Conservation (phyloP, 202 grass and related monocot species). For the Zizania palustris region DNA sequence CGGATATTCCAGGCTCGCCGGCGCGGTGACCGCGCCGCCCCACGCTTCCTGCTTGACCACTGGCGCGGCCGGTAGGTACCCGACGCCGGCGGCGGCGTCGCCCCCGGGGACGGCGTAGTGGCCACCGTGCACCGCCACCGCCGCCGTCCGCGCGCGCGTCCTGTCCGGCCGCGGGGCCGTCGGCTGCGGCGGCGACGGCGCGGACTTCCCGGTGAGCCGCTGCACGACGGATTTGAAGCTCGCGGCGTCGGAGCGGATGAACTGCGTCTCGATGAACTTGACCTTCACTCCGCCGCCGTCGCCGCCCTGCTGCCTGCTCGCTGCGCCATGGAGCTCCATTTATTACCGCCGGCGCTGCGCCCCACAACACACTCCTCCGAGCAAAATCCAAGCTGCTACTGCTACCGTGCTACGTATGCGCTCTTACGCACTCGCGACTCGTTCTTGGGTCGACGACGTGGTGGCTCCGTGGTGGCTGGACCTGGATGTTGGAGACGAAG, state of each 20-base stretch:
- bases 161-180: background rate
- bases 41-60: background rate
- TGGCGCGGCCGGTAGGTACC: background rate
- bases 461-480: too few relatives aligned
- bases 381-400: too few relatives aligned
- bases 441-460: background rate
- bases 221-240: conserved; percentile 83
- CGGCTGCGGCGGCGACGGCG: background rate
- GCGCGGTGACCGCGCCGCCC: background rate
- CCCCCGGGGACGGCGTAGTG: background rate
- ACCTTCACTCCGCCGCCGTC: conserved; percentile 50
- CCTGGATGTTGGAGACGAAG: conserved; percentile 2
- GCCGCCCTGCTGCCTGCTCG: conserved; percentile 7
- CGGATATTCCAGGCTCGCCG: conserved; percentile 19
- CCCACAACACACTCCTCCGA: too few relatives aligned
- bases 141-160: conserved; percentile 26
- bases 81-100: background rate
- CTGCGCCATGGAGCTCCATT: conserved; percentile 41
- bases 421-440: background rate
- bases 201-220: conserved; percentile 63
- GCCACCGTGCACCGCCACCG: background rate
- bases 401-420: too few relatives aligned
- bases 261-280: conserved; percentile 77
- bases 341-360: conserved; percentile 30
- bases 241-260: conserved; percentile 62